phyloP scores from a whole-genome alignment of 2,329 filamentous ascomycete species.

The Fusarium sp. region DNA sequence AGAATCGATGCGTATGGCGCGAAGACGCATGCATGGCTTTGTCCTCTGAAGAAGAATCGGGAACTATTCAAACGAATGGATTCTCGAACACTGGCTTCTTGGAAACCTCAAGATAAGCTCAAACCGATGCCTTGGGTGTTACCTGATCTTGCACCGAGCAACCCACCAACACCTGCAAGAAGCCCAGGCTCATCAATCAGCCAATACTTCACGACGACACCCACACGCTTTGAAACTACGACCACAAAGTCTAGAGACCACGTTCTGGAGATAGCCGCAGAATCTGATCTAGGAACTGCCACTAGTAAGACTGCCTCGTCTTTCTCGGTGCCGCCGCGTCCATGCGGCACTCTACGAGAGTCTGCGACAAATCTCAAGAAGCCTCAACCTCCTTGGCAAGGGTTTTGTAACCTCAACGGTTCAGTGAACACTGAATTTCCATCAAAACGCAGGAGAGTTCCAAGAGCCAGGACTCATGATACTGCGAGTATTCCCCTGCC shows the following conservation, averaged over 20 bases:
- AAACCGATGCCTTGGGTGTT: conserved; percentile 49
- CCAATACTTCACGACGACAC: conserved; percentile 30
- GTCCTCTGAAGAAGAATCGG: conserved; percentile 44
- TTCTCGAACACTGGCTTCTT: conserved; percentile 39
- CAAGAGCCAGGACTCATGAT: conserved; percentile 26
- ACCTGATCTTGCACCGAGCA: conserved; percentile 38
- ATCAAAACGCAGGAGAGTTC: conserved; percentile 24
- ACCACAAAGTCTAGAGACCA: background rate
- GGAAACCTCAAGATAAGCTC: conserved; percentile 40
- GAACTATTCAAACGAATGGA: conserved; percentile 48
- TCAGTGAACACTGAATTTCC: background rate
- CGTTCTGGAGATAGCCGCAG: background rate
- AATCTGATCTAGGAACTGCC: background rate
- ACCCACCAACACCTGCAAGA: background rate
- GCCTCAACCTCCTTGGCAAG: conserved; percentile 14
- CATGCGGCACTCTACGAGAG: background rate
- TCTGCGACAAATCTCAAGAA: background rate
- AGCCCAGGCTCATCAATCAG: conserved; percentile 16
- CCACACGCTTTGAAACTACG: background rate
- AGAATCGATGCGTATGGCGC: conserved; percentile 45
- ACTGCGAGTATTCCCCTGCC: conserved; percentile 36
- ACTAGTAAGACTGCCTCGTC: background rate
- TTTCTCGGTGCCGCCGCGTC: background rate
- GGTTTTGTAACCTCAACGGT: conserved; percentile 15
- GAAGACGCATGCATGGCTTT: conserved; percentile 48